These are phyloP conservation scores for Inga laurina DNA, from an alignment of 306 rosid species.

Conservation along the genomic window DNA sequence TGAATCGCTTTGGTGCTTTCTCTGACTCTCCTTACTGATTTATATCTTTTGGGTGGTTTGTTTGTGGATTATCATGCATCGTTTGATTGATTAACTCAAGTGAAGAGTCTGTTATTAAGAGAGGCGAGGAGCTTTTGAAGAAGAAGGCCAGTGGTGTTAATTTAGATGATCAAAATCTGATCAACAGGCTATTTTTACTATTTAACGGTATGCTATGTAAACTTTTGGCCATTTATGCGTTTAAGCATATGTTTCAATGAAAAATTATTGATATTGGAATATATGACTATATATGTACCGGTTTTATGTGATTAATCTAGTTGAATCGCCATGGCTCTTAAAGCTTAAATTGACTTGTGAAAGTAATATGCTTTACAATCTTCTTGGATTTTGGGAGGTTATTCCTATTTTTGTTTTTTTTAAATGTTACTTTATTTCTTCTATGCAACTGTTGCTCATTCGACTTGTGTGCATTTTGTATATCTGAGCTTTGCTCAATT, in stretches of 20 bases:
- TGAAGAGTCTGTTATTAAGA: constrained; percentile 85
- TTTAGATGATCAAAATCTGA: constrained; percentile 76
- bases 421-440: constrained; percentile 10
- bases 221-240: constrained; percentile 20
- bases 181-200: constrained; percentile 70
- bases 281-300: background rate
- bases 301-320: constrained; percentile 19
- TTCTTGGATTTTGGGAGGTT: constrained; percentile 8
- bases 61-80: constrained; percentile 41
- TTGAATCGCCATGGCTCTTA: constrained; percentile 14
- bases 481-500: constrained; percentile 24
- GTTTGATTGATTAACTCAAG: constrained; percentile 61
- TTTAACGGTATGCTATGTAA: constrained; percentile 71
- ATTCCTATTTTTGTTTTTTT: constrained; percentile 15
- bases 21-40: constrained; percentile 21
- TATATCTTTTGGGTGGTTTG: constrained; percentile 32
- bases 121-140: constrained; percentile 96
- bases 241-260: background rate
- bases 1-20: constrained; percentile 14
- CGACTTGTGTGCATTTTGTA: background rate
- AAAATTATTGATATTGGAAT: constrained; percentile 8
- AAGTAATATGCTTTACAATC: constrained; percentile 17
- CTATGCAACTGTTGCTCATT: background rate
- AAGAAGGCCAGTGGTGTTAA: constrained; percentile 83
- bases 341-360: constrained; percentile 14